These are phyloP conservation scores for Metschnikowia proteae DNA, from an alignment of 805 yeast species.

Conservation along the genomic window DNA sequence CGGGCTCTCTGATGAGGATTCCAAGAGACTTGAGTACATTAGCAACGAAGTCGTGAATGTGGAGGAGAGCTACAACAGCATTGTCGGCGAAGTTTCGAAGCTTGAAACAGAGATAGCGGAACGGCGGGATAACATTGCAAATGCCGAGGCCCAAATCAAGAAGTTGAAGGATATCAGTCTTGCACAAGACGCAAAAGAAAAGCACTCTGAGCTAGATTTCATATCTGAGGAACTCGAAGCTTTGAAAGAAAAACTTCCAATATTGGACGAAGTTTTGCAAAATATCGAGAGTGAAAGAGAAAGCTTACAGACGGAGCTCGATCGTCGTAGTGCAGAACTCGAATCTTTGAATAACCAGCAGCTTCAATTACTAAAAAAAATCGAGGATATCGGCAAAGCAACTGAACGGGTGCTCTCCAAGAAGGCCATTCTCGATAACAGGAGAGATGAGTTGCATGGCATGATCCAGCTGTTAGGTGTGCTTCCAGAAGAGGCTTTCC, in stretches of 20 bases:
- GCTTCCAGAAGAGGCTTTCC: conserved; percentile 80
- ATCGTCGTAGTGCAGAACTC: conserved; percentile 36
- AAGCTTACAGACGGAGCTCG: conserved; percentile 23
- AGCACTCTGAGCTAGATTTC: conserved; percentile 24
- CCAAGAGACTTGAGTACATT: conserved; percentile 33
- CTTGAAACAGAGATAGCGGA: conserved; percentile 42
- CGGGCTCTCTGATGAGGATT: conserved; percentile 50
- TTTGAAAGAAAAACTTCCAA: conserved; percentile 21
- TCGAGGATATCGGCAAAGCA: conserved; percentile 59
- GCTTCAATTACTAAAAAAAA: conserved; percentile 44
- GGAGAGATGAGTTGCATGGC: conserved; percentile 69
- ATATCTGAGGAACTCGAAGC: conserved; percentile 25
- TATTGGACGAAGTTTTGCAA: conserved; percentile 22
- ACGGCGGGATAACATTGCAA: conserved; percentile 9
- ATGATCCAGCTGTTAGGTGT: conserved; percentile 84
- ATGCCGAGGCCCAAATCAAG: conserved; percentile 9
- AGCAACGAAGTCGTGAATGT: conserved; percentile 31
- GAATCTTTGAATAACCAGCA: conserved; percentile 57
- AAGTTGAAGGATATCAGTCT: conserved; percentile 7
- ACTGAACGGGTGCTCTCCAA: conserved; percentile 63
- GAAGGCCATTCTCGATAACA: conserved; percentile 51
- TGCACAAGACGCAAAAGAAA: conserved; percentile 1
- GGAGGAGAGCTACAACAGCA: conserved; percentile 39
- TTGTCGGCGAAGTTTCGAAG: conserved; percentile 38
- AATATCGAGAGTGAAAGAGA: conserved; percentile 25